Base-by-base conservation (phyloP, 495 filamentous ascomycete species). In the Talaromyces wortmannii region DNA sequence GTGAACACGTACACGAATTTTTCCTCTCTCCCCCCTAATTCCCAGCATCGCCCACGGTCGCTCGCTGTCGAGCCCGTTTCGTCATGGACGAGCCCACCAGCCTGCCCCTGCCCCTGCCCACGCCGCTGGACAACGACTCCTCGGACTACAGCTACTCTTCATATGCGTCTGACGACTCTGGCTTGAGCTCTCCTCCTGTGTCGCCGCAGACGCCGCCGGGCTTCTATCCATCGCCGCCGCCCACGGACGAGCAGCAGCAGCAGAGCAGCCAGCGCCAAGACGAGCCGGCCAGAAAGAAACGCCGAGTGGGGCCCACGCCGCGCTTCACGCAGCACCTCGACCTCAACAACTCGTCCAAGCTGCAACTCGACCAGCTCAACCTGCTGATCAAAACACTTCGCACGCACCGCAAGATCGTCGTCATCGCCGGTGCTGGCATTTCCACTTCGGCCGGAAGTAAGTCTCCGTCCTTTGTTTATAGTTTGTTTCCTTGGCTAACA, bases 341-440 rank as follows among this genome's bases (percentile, higher is more conserved):
- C 68, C 70, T 96, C 5, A 74, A 80, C 15, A 63, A 71, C 51
- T 65, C 70, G 33, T 66, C 70, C 11, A 68, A 68, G 23, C 76
- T 78, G 42, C 71, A 89, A 62, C 70, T 77, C 56, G 57, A 66
- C 16, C 78, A 88, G 47, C 69, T 96, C 7, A 79, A 86, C 50
- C 77, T 83, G 50, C 75, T 98, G 12, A 69, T 90, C 40, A 82
- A 87, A 50, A 84, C 82, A n/a, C 70, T 98, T 57, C 85, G 87
- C 54, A 88, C 88, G 64, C 94, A 91, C 71, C 86, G 87, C 68
- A 97, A 96, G 73, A 96, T 98, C 61, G 90, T 98, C 16, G 90
- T 96, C 44, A 89, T 98, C 69, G 92, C 92, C 31, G 94, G 94
- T 49, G 94, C 94, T 32, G 94, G 94, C 50, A 97, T 98, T 57